phyloP scores from a whole-genome alignment of 805 yeast genomes.

The Candida koratica region DNA sequence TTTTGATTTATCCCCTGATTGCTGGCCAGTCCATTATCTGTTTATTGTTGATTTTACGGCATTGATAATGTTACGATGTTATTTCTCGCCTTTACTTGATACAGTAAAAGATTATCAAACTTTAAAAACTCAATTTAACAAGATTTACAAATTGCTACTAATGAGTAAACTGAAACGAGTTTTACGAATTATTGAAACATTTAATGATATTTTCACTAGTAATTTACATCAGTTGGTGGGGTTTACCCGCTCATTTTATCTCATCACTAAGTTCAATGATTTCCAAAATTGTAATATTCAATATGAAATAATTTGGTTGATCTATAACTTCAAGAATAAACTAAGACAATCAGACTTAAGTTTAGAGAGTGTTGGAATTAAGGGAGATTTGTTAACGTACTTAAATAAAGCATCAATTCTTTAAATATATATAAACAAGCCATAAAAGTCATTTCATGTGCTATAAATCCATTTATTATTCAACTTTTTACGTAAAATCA shows the following conservation, averaged over 20 bases:
- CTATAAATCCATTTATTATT: slow-evolving; percentile 49
- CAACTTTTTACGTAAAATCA: slow-evolving; percentile 51
- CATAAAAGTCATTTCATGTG: neutral
- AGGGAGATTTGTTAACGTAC: slow-evolving; percentile 12
- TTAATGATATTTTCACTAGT: slow-evolving; percentile 17
- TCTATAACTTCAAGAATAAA: slow-evolving; percentile 22
- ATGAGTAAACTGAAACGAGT: slow-evolving; percentile 17
- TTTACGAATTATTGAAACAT: slow-evolving; percentile 20
- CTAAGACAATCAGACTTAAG: slow-evolving; percentile 14
- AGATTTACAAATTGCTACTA: slow-evolving; percentile 18
- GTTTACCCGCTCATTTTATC: slow-evolving; percentile 24
- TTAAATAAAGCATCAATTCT: slow-evolving; percentile 8
- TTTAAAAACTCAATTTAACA: slow-evolving; percentile 23
- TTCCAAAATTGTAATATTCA: slow-evolving; percentile 33
- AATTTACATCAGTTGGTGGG: slow-evolving; percentile 12
- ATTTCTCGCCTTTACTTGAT: slow-evolving; percentile 29
- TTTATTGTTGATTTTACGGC: slow-evolving; percentile 34
- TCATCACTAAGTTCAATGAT: slow-evolving; percentile 32
- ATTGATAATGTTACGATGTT: slow-evolving; percentile 29
- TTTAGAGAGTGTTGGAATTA: slow-evolving; percentile 32
- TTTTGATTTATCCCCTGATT: slow-evolving; percentile 18
- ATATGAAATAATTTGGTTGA: slow-evolving; percentile 39
- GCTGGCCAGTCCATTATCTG: slow-evolving; percentile 38
- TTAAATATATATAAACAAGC: neutral
- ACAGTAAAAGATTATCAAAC: slow-evolving; percentile 22